Evolutionary conservation across 2,329 filamentous ascomycete genomes (phyloP), one percentile per base, ranked within the genome.

Genomic region (Aspergillus persii): DNA sequence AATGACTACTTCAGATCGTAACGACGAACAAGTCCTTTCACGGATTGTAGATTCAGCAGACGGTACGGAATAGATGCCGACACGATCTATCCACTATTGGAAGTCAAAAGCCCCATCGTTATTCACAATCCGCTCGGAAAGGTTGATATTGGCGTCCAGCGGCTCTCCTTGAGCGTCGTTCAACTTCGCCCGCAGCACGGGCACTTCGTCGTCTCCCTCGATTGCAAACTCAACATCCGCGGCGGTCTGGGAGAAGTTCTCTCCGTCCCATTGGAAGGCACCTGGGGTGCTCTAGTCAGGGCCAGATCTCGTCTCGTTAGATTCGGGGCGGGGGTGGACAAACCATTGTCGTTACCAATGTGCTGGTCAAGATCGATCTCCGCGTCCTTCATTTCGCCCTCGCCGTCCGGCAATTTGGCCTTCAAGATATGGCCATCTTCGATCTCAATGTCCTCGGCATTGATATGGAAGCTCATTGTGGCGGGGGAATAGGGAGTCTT

Each of bases 381-480:
- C 2, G 64, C 47, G 1, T 63, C 50, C 1, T 27, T 33, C 3
- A 51, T n/a, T 1, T 63, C 54, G 7, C 59, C 66, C 3, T 58
- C 31, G 3, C 33, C 52, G 5, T 51, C 29, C 12, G n/a, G 18
- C 18, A 68, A 63, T 2, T 41, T 11, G n/a, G 63, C 66, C 15
- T 53, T 3, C 39, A 68, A 58, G 51, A 49, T 12, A 31, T 62
- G 58, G 48, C 46, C 36, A 15, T 61, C 60, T 31, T 60, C 53
- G n/a, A 68, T 33, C 6, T 52, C 11, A 54, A 66, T 63, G 30
- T 61, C 36, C n/a, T 58, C 48, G 7, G 66, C 66, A 51, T 23
- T 58, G 7, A 41, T 15, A 47, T 68, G 64, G 61, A 68, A 68
- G 47, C 60, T 61, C 66, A 68, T 68, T 48, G 31, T 67, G 57